A percentile compares a stretch with the other conserved stretches of the same genome.
phyloP scores from a whole-genome alignment of 441 rosid genomes.

The Adansonia madagascariensis region DNA sequence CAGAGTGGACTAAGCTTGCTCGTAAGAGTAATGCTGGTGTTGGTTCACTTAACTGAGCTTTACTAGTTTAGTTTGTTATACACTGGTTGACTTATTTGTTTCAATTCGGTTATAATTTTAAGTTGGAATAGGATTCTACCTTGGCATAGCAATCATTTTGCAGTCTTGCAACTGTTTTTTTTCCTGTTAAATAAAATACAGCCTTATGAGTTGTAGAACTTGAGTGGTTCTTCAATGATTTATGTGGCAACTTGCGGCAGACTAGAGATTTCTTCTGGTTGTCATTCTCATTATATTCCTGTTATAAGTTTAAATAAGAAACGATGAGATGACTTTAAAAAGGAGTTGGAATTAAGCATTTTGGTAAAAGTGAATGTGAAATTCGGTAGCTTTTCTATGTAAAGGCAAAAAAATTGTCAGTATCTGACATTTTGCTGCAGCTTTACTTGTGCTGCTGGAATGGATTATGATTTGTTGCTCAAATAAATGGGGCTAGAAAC shows the following conservation, averaged over 20 bases:
- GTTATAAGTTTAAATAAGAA: neutral
- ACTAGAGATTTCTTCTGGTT: neutral
- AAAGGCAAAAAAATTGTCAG: neutral
- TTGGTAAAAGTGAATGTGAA: neutral
- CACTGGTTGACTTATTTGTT: slow-evolving; percentile 30
- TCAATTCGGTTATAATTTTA: slow-evolving; percentile 31
- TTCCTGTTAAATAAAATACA: slow-evolving; percentile 55
- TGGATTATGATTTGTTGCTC: neutral
- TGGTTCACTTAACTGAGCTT: slow-evolving; percentile 55
- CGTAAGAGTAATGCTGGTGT: slow-evolving; percentile 50
- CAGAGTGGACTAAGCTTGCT: slow-evolving; percentile 88
- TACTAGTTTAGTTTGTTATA: slow-evolving; percentile 8
- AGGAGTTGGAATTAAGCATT: neutral
- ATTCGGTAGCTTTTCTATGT: neutral
- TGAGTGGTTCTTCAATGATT: neutral
- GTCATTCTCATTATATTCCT: neutral
- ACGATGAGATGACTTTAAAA: neutral
- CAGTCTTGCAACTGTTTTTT: slow-evolving; percentile 39
- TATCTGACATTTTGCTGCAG: neutral
- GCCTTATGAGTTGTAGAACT: slow-evolving; percentile 38
- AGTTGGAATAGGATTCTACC: slow-evolving; percentile 33
- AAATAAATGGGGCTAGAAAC: slow-evolving; percentile 1
- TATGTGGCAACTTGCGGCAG: neutral
- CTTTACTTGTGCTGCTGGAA: neutral
- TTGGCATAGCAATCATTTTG: slow-evolving; percentile 47